Base-by-base conservation (phyloP, 78 protist genomes). In the Dictyostelium firmibasis region DNA sequence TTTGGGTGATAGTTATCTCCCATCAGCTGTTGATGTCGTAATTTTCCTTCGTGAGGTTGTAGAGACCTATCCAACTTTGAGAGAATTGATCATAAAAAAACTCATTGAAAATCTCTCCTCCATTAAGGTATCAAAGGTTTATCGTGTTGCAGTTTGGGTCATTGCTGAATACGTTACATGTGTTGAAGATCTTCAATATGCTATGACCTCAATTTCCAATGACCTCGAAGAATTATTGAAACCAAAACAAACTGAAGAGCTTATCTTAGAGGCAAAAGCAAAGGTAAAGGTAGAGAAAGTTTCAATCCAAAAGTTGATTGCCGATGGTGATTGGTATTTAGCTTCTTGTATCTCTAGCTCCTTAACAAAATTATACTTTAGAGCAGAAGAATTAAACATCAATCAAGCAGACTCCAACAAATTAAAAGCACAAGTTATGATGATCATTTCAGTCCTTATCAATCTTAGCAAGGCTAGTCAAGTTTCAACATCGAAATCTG, bases 121-220 rank as follows among this genome's bases (percentile, higher is more conserved):
- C 78, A 96, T 98, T 69, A 57, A 64, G 16, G 41, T 93, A 31
- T 25, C 91, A 29, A 47, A 84, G 78, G 98, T 98, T 20, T 94
- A 84, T 57, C 96, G 99, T 74, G 76, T 93, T 31, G 96, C 98
- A 5, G 83, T 98, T 38, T 99, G 99, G 99, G 91, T 98, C 29
- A 53, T 98, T 20, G 95, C 98, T 14, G 97, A 96, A 74, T 97
- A 98, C 76, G 43, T 88, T 38, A 10, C n/a, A n/a, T 38, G 93
- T 16, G 14, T 53, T 4, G 96, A 95, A 29, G 98, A 97, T 47
- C 27, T 98, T 20, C 31, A 44, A 13, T 27, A 62, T 38, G 96
- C 93, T 23, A 47, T 97, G 79, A 23, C 62, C 2, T 31, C 92
- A 11, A 67, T 98, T 82, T 31, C 91, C 36, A 57, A 86, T 5